Base-by-base conservation (phyloP, 108 stramenopile species). In the Stephanodiscus minutulus region DNA sequence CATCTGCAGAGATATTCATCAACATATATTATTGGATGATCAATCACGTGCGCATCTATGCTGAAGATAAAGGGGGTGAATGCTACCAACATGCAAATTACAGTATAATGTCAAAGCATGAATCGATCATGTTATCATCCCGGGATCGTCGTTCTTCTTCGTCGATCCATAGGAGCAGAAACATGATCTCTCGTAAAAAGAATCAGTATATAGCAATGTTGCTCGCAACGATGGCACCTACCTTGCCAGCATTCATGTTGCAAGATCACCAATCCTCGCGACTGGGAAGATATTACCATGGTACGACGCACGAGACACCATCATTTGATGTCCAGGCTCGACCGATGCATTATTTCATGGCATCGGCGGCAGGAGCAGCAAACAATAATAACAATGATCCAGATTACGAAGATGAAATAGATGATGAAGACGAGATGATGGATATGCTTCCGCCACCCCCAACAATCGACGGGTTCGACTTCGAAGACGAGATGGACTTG, bases 401-500 rank as follows among this genome's bases (percentile, higher is more conserved):
- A 44, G 2, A 15, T 44, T 13, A 13, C 43, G 35, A 36, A 13
- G 20, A 21, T 17, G 24, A 62, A 15, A 44, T 15, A 21, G 9
- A 61, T 12, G 29, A 33, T 12, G 61, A 41, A 15, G 61, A 62
- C 25, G 61, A 44, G 43, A 44, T 13, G 12, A 44, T 15, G 43
- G 43, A 44, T 2, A 15, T 44, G 29, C 29, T 55, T 36, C 25
- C 39, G 15, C 27, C 60, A 13, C 70, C 72, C 33, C 71, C 72
- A 27, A 46, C 61, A 33, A 44, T 68, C 24, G 21, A 41, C 13
- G 67, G 49, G 27, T 75, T 79, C 52, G 64, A 76, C 48, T 10
- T 66, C 28, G 69, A 76, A 31, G 68, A 81, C 50, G 80, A 66
- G 24, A 52, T 53, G 24, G 56, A 37, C 12, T 17, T 88, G 0